A percentile compares a stretch with the other conserved stretches of the same genome.
Conservation (phyloP, 257 asterid genomes). For the Jacaranda copaia region DNA sequence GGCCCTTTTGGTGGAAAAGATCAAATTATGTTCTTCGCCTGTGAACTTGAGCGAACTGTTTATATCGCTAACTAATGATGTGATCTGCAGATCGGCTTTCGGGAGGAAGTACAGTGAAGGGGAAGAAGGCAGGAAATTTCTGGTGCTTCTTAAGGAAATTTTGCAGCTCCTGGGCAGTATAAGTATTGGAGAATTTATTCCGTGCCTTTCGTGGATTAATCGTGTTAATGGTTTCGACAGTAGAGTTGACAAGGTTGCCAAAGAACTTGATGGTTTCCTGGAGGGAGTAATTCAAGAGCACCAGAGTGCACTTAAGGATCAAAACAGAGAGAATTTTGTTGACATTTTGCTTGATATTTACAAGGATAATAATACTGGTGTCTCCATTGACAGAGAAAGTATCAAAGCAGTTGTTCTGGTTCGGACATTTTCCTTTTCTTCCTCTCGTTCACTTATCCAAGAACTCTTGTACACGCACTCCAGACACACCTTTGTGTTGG, state of each 20-base stretch:
- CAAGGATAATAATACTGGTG: constrained; percentile 23
- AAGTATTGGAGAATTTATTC: constrained; percentile 53
- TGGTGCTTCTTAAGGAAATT: constrained; percentile 36
- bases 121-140: constrained; percentile 44
- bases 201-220: constrained; percentile 58
- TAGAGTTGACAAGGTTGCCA: constrained; percentile 42
- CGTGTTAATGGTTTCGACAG: constrained; percentile 48
- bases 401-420: constrained; percentile 59
- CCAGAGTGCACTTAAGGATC: background rate
- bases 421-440: background rate
- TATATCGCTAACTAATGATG: constrained; percentile 38
- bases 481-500: background rate
- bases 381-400: constrained; percentile 39
- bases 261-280: constrained; percentile 52
- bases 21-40: constrained; percentile 21
- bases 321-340: constrained; percentile 37
- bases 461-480: background rate
- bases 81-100: constrained; percentile 54
- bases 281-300: constrained; percentile 51
- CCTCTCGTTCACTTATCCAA: background rate
- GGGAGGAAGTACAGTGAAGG: constrained; percentile 57
- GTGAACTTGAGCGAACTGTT: constrained; percentile 50
- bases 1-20: constrained; percentile 40
- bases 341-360: constrained; percentile 49
- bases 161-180: constrained; percentile 42